phyloP scores from a whole-genome alignment of 306 rosid species.

The Gynostemma pentaphyllum region DNA sequence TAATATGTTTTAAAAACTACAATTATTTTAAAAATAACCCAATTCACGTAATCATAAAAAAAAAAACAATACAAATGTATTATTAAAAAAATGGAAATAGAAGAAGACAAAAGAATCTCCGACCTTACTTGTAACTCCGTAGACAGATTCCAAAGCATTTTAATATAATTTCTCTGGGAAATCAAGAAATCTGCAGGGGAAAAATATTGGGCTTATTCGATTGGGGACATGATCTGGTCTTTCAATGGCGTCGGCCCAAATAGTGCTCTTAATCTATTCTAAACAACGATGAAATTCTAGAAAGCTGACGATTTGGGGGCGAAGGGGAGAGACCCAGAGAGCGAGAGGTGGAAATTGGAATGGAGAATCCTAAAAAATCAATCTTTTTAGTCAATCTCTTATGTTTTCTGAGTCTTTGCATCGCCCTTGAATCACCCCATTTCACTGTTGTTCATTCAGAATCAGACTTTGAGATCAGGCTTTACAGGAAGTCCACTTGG shows the following conservation, averaged over 20 bases:
- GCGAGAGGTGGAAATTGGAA: not conserved
- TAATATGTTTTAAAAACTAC: no score
- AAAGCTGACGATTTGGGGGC: not conserved
- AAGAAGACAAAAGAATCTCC: not conserved
- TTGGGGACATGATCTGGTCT: no score
- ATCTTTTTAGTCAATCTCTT: not conserved
- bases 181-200: no score
- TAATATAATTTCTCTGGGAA: no score
- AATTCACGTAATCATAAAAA: no score
- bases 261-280: not conserved
- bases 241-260: no score
- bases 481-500: conserved; percentile 40
- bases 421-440: conserved; percentile 8
- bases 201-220: not conserved
- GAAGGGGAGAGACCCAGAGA: not conserved
- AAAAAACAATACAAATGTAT: not conserved
- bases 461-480: conserved; percentile 70
- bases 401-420: conserved; percentile 10
- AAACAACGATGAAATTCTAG: not conserved
- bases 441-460: conserved; percentile 42
- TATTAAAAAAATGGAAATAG: not conserved
- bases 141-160: not conserved
- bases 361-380: conserved; percentile 8
- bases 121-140: not conserved
- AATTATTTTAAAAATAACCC: no score